Evolutionary conservation across 768 basidiomycete species (phyloP), one percentile per base, ranked within the genome.

Genomic region (Suillus fuscotomentosus): DNA sequence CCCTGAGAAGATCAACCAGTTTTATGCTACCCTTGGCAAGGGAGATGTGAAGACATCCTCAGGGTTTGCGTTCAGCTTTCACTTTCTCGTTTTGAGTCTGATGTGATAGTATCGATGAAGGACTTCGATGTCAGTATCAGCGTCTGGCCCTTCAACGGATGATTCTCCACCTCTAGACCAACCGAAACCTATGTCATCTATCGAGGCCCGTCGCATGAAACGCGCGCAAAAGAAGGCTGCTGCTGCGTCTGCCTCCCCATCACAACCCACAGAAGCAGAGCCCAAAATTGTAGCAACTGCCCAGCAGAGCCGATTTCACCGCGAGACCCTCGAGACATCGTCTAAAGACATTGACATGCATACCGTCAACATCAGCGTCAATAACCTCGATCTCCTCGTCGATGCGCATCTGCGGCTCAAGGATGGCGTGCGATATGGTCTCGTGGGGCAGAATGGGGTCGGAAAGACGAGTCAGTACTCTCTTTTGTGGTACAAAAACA

Each of bases 321-420:
- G 79, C 7, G 83, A 84, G 61, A 81, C 82, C 5, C 74, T 82
- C 56, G 78, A 79, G 54, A 79, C 78, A 31, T 45, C 65, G 3
- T 70, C 67, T 1, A 65, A 62, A 41, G 80, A 86, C 65, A 78
- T 88, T 45, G 87, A 88, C 65, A 74, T 88, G 24, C 81, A 84
- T 54, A 82, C 78, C 54, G 82, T 90, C 10, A 80, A 77, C 31
- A 76, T 89, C 39, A 74, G 81, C 17, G 77, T 89, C 9, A 83
- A 83, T 39, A 75, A 82, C 50, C 76, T 73, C 39, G 87, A 89
- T 60, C 73, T 89, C 20, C 72, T 89, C 17, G 73, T 75, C 14
- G 84, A 85, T 67, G 82, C 82, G 2, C 80, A 83, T 62, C 70
- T 90, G n/a, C 75, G 80, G 63, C 71, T 90, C 15, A 83, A 84